phyloP scores from a whole-genome alignment of 352 stramenopile genomes.

The Phytophthora nicotianae region DNA sequence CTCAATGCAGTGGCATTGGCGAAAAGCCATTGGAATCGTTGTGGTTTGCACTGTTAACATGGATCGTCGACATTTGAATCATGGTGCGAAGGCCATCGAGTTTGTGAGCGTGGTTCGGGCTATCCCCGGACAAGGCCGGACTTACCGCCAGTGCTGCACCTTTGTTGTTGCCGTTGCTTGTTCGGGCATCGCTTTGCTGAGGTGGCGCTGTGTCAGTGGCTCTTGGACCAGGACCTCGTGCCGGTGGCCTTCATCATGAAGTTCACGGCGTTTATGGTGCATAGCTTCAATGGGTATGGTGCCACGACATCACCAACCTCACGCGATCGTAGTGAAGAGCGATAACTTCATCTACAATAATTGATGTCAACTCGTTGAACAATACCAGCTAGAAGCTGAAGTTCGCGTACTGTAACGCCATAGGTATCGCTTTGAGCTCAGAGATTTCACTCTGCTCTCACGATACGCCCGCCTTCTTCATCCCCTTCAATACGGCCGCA shows the following conservation, averaged over 20 bases:
- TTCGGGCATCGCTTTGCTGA: slow-evolving; percentile 14
- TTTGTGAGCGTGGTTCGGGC: background rate
- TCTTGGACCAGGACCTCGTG: too few species aligned
- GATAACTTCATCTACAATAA: background rate
- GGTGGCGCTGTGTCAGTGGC: slow-evolving; percentile 15
- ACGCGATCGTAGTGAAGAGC: slow-evolving; percentile 10
- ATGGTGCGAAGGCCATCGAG: background rate
- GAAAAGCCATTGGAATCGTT: background rate
- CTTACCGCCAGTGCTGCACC: slow-evolving; percentile 22
- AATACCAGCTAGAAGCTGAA: slow-evolving; percentile 3
- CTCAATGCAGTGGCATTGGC: background rate
- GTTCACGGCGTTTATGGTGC: too few species aligned
- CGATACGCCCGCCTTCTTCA: background rate
- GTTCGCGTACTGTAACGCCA: background rate
- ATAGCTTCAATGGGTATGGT: background rate
- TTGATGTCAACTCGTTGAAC: slow-evolving; percentile 16
- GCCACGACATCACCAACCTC: slow-evolving; percentile 11
- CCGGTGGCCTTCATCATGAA: background rate
- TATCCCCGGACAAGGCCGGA: slow-evolving; percentile 7
- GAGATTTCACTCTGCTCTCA: background rate
- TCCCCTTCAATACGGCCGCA: background rate
- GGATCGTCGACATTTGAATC: background rate
- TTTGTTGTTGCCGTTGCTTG: slow-evolving; percentile 26
- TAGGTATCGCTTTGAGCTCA: background rate
- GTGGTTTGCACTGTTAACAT: background rate